phyloP scores from a whole-genome alignment of 2,329 filamentous ascomycete species.

The Sporothrix sp. region DNA sequence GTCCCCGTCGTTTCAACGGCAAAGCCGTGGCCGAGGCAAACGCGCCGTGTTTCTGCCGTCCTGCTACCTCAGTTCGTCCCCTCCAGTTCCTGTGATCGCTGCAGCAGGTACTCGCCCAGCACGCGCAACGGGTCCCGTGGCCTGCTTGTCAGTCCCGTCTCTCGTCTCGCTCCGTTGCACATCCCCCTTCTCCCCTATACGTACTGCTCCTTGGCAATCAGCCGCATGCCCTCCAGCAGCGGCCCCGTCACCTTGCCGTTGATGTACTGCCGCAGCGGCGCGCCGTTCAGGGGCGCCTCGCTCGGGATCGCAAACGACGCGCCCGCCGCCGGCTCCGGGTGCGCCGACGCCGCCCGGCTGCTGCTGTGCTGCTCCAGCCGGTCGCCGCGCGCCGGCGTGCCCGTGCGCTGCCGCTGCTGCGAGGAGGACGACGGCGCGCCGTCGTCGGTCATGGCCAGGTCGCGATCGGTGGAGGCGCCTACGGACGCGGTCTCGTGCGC shows the following conservation, averaged over 20 bases:
- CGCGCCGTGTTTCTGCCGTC: too few species aligned
- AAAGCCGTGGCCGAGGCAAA: too few species aligned
- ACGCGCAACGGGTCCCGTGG: conserved; percentile 59
- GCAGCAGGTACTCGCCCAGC: conserved; percentile 60
- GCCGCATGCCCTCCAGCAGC: conserved; percentile 66
- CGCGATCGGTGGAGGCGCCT: neutral
- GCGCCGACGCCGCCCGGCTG: conserved; percentile 47
- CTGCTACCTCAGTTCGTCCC: conserved; percentile 12
- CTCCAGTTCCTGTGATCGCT: conserved; percentile 58
- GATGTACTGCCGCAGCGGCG: conserved; percentile 59
- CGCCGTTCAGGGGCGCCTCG: conserved; percentile 54
- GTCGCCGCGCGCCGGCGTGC: conserved; percentile 36
- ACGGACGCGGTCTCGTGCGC: too few species aligned
- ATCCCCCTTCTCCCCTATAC: conserved; percentile 24
- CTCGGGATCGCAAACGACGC: conserved; percentile 49
- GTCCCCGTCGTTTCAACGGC: too few species aligned
- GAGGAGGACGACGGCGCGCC: neutral
- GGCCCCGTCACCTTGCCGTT: conserved; percentile 60
- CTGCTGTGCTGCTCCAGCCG: conserved; percentile 21
- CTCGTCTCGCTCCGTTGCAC: neutral
- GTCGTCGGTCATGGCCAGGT: conserved; percentile 1
- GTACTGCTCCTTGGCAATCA: conserved; percentile 60
- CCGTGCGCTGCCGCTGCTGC: conserved; percentile 30
- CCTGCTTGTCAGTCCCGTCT: conserved; percentile 29
- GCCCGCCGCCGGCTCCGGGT: conserved; percentile 35